A percentile compares a stretch with the other conserved stretches of the same genome.
These are phyloP conservation scores for Limnanthes douglasii DNA, from an alignment of 345 rosid genomes.

Conservation along the genomic window DNA sequence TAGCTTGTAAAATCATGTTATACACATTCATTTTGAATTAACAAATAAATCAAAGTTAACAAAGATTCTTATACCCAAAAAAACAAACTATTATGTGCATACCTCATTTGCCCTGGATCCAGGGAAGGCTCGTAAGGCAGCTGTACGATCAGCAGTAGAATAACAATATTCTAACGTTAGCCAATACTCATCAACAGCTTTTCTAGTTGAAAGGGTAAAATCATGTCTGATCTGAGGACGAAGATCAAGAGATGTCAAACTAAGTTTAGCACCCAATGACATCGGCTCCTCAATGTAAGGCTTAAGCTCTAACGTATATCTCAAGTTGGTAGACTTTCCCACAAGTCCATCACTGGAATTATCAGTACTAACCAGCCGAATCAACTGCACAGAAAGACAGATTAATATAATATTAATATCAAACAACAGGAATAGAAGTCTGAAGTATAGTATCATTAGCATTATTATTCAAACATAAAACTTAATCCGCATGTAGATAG, in stretches of 20 bases:
- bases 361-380: constrained; percentile 49
- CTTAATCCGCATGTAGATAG: too few species aligned
- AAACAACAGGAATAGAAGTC: too few species aligned
- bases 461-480: too few species aligned
- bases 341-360: constrained; percentile 29
- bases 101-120: constrained; percentile 91
- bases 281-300: constrained; percentile 88
- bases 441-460: too few species aligned
- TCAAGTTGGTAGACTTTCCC: constrained; percentile 38
- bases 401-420: neutral
- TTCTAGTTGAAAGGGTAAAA: constrained; percentile 51
- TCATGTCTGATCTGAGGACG: constrained; percentile 93
- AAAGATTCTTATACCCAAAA: too few species aligned
- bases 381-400: constrained; percentile 47
- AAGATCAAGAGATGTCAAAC: constrained; percentile 43
- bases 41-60: too few species aligned
- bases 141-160: constrained; percentile 75
- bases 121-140: constrained; percentile 84
- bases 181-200: constrained; percentile 92
- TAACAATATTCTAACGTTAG: constrained; percentile 86
- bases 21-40: too few species aligned
- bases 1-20: too few species aligned
- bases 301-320: constrained; percentile 72
- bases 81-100: constrained; percentile 11
- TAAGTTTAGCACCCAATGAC: constrained; percentile 33